phyloP scores from a whole-genome alignment of 257 asterid species.

The Leptodermis oblonga region DNA sequence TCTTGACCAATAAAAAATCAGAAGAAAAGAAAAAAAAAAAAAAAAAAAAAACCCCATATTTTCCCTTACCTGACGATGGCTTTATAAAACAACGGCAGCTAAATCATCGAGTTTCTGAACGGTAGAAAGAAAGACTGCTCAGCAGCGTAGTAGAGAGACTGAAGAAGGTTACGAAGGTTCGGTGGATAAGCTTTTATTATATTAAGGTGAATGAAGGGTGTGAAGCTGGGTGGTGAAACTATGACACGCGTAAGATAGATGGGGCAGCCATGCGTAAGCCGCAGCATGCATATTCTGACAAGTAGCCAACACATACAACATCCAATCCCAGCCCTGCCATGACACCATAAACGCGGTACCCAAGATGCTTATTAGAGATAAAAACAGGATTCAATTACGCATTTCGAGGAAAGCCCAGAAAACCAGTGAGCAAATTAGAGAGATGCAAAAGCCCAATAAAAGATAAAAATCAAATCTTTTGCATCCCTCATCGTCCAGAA shows the following conservation, averaged over 20 bases:
- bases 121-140: not conserved
- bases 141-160: not conserved
- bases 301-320: constrained; percentile 11
- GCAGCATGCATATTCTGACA: constrained; percentile 1
- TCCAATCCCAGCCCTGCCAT: not conserved
- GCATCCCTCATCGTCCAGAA: too few species aligned
- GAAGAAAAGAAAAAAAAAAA: not conserved
- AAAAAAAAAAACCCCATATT: too few species aligned
- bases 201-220: not conserved
- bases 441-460: too few species aligned
- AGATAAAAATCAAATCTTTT: too few species aligned
- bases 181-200: not conserved
- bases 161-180: not conserved
- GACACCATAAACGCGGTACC: not conserved
- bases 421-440: not conserved
- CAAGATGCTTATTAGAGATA: not conserved
- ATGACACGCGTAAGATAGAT: constrained; percentile 21
- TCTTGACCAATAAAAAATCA: not conserved
- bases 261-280: constrained; percentile 16
- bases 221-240: not conserved
- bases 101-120: not conserved
- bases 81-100: not conserved
- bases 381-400: not conserved
- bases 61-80: constrained; percentile 19
- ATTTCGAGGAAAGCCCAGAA: not conserved